Evolutionary conservation across 2,329 filamentous ascomycete genomes (phyloP), one percentile per base, ranked within the genome.

Genomic region (Hypoxylon sp.): DNA sequence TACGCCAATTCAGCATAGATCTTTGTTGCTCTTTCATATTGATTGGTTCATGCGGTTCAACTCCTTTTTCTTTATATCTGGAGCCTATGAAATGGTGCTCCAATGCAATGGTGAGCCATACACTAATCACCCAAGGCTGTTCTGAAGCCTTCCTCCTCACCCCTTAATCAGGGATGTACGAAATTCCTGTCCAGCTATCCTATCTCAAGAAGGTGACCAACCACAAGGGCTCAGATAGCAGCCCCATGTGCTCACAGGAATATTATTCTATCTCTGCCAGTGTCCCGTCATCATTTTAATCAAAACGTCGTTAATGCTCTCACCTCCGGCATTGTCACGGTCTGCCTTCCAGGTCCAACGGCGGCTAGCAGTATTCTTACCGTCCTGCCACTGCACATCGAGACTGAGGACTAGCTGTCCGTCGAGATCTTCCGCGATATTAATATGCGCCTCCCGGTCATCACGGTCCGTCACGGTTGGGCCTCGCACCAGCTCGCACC

Each of bases 341-440:
- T 67, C 53, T 0, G 73, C 73, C 8, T 59, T 35, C 75, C 75
- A 77, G 3, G 57, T 70, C 74, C 73, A 75, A 19, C 59, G 57
- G 11, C 60, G 53, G 39, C 29, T 53, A 4, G 13, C 33, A 0
- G 24, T 22, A 2, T 14, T 33, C 31, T 52, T 64, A 5, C 66
- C 68, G 26, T 46, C 46, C 10, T 37, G 59, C 67, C 67, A 70
- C 29, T 58, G 71, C 9, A 66, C 69, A 31, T 74, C 71, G n/a
- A 77, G 63, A 59, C 79, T 78, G 9, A 80, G 74, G 0, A 81
- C 76, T 2, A 86, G 76, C 46, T 79, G 78, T 48, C 81, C 47
- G 17, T 70, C 63, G 3, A 19, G 19, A 14, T 94, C 66, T 93
- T 95, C 76, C 87, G 73, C 17, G 51, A 77, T 67, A 14, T 70